Percentiles rank a stretch among this genome's conserved stretches.
phyloP scores from a whole-genome alignment of 75 land plant genomes.

The Picea glauca region DNA sequence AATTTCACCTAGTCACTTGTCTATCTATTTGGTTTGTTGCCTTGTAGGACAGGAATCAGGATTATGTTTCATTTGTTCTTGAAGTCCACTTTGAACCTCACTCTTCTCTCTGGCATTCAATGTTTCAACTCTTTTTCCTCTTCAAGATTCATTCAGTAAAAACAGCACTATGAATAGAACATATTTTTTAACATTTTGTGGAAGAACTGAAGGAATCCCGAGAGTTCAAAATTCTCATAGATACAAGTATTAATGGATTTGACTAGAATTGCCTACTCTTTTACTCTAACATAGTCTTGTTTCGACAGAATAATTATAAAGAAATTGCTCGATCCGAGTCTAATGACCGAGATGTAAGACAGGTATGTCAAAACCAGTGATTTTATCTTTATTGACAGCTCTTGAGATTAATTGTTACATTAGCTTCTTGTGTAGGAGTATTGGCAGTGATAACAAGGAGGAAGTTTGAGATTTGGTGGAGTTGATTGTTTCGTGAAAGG shows the following conservation, averaged over 20 bases:
- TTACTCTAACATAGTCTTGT: neutral
- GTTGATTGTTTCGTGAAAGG: neutral
- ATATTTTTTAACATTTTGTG: too few relatives aligned
- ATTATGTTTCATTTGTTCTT: neutral
- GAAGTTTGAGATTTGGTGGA: neutral
- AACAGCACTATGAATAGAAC: too few relatives aligned
- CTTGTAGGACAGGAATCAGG: too few relatives aligned
- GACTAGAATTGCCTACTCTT: neutral
- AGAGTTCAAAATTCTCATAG: neutral
- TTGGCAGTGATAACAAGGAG: neutral
- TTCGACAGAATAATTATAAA: slow-evolving; percentile 24
- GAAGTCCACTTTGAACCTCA: neutral
- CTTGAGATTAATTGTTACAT: neutral
- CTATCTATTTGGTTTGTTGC: neutral
- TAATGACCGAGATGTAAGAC: slow-evolving; percentile 46
- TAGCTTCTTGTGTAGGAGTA: neutral
- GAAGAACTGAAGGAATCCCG: neutral
- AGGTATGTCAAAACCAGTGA: slow-evolving; percentile 23
- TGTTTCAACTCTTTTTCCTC: neutral
- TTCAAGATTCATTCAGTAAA: neutral
- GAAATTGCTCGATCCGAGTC: neutral
- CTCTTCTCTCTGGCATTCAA: neutral
- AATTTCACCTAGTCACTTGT: neutral
- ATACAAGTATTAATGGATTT: neutral
- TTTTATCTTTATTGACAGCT: neutral